Base-by-base conservation (phyloP, 805 yeast genomes). In the Lipomyces starkeyi region DNA sequence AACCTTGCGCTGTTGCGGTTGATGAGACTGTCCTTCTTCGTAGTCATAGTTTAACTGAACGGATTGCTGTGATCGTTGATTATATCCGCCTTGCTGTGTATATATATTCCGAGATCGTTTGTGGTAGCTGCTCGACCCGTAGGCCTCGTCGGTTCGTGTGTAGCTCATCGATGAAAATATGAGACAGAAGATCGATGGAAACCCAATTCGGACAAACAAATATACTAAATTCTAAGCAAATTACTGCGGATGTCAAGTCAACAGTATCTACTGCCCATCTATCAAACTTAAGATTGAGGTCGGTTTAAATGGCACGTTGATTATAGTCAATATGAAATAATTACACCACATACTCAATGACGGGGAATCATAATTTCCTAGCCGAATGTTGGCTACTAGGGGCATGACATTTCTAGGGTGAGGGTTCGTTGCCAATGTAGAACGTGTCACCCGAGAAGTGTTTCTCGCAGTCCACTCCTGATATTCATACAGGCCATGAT, bases 1-100 rank as follows among this genome's bases (percentile, higher is more conserved):
- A 2, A 84, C 80, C 72, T 67, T 68, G 25, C 71, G 61, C 43
- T 63, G 68, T 35, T 64, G 65, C 8, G 14, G 17, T 32, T 63
- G 64, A 58, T 49, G 55, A 9, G 20, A 35, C 35, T 37, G 57
- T 34, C 35, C 56, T 13, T 56, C 64, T 14, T 66, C 67, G 22
- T 58, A 32, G 29, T 66, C 64, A 35, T 59, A 59, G 29, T 60
- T 54, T 25, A 35, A 47, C 63, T 62, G 69, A 17, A 27, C 27
- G 6, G 37, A 32, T 29, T 53, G 61, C 8, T 47, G 62, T n/a
- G 20, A 29, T 35, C 35, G 27, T n/a, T 58, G 60, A 27, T 25
- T 17, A 37, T 58, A 58, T 32, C 32, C 52, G 17, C 29, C n/a
- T 27, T 35, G 53, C 32, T 58, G 53, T 7, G 34, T 14, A 11